Percentiles rank a stretch among this genome's conserved stretches.
These are phyloP conservation scores for Tetrastigma voinierianum DNA, from an alignment of 164 flowering plant species.

Conservation along the genomic window DNA sequence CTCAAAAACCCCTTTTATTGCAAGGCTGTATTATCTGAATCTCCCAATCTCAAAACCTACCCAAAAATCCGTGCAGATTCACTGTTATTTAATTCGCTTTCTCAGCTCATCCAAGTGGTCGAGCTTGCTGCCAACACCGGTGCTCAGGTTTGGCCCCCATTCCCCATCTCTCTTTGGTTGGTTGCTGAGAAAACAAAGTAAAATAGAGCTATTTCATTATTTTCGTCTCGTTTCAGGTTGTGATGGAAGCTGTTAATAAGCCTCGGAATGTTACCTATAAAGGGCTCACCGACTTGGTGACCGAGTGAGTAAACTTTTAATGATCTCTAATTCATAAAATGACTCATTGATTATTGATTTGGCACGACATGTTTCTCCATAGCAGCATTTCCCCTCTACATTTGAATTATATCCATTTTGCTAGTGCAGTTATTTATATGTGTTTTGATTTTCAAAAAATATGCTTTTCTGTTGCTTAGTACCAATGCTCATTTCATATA, in stretches of 20 bases:
- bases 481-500: too few species aligned
- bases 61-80: constrained; percentile 61
- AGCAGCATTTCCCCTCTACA: too few species aligned
- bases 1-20: constrained; percentile 10
- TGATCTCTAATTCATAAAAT: too few species aligned
- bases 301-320: constrained; percentile 63
- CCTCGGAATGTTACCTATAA: constrained; percentile 80
- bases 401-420: too few species aligned
- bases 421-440: too few species aligned
- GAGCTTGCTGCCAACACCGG: constrained; percentile 81
- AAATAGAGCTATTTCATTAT: not conserved
- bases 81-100: constrained; percentile 57
- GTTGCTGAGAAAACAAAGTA: not conserved
- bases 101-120: constrained; percentile 63
- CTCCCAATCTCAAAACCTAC: constrained; percentile 32
- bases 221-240: constrained; percentile 50
- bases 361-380: not conserved
- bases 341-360: too few species aligned
- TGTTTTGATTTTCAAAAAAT: too few species aligned
- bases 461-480: too few species aligned
- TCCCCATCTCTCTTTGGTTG: not conserved
- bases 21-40: constrained; percentile 51
- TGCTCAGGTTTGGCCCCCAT: constrained; percentile 53
- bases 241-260: constrained; percentile 93
- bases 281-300: constrained; percentile 91